Base-by-base conservation (phyloP, 345 rosid genomes). In the Passiflora organensis region DNA sequence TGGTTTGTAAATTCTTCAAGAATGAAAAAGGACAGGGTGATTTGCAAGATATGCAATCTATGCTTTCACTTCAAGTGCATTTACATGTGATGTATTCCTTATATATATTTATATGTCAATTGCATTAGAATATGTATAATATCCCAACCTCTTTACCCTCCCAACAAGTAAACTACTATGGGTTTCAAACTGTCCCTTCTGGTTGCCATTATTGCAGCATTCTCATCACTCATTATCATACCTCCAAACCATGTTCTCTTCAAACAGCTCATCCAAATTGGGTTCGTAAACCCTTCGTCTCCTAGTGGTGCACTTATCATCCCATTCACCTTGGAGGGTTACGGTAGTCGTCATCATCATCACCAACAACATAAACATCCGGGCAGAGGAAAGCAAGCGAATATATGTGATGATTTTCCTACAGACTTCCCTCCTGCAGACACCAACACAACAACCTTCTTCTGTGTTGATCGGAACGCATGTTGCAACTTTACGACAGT, bases 21-120 rank as follows among this genome's bases (percentile, higher is more conserved):
- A 46, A 58, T 69, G 53, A 45, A 55, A 24, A 58, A 36, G 57
- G 72, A 56, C 68, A 72, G 80, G 80, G 91, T 91, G 79, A 76
- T 85, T 85, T 91, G 91, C 80, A 91, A 91, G 97, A 44, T 87
- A 87, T 78, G 83, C 76, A 61, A 87, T 68, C 82, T 50, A 81
- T 56, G 69, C 91, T 73, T 91, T 56, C 78, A 72, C 94, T 83
- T 87, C 83, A 83, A 80, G 89, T 63, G 76, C 82, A 66, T 70
- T n/a, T 57, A 51, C 63, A 39, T 55, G n/a, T n/a, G n/a, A 28
- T 13, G 32, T 58, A 44, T 61, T 45, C 66, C 67, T 54, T 48
- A 17, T 65, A n/a, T 13, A 10, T 5, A 38, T n/a, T 1, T 24
- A 28, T 52, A 46, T 13, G 10, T 13, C 28, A 21, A 22, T 20